Evolutionary conservation across 805 yeast genomes (phyloP).

Genomic region (Saturnispora besseyi): DNA sequence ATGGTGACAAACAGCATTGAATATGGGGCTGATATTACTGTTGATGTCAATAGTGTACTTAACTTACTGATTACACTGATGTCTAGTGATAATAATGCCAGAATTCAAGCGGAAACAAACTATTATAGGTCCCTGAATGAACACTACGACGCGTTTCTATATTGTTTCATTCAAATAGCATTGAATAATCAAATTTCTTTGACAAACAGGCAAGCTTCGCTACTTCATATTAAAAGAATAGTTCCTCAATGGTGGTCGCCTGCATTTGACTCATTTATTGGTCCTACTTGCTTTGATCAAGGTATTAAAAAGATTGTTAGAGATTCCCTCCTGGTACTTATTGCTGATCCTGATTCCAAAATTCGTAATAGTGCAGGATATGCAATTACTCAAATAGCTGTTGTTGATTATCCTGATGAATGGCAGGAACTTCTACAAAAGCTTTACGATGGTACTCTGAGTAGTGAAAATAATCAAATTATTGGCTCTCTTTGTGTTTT

Average conservation of each 20-base stretch:
- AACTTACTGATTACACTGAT: conserved; percentile 15
- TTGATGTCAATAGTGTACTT: conserved; percentile 6
- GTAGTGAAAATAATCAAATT: conserved; percentile 30
- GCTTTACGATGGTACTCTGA: conserved; percentile 32
- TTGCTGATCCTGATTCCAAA: conserved; percentile 43
- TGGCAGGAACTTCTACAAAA: conserved; percentile 68
- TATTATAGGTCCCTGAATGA: conserved; percentile 34
- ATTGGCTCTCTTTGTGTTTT: conserved; percentile 53
- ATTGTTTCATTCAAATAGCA: conserved; percentile 36
- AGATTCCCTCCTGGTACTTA: conserved; percentile 38
- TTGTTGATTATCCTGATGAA: conserved; percentile 89
- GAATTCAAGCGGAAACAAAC: conserved; percentile 44
- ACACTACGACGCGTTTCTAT: conserved; percentile 42
- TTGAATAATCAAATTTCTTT: conserved; percentile 22
- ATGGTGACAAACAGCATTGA: neutral
- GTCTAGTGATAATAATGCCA: conserved; percentile 39
- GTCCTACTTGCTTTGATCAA: conserved; percentile 42
- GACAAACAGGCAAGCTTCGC: conserved; percentile 48
- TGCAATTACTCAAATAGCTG: conserved; percentile 75
- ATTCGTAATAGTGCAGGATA: conserved; percentile 61
- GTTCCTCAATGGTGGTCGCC: conserved; percentile 77
- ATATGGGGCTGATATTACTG: neutral
- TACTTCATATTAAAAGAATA: conserved; percentile 57
- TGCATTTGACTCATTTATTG: conserved; percentile 66
- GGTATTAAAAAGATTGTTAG: conserved; percentile 46